A percentile compares a stretch with the other conserved stretches of the same genome.
These are phyloP conservation scores for Collybia mongolica DNA, from an alignment of 768 basidiomycete species.

Conservation along the genomic window DNA sequence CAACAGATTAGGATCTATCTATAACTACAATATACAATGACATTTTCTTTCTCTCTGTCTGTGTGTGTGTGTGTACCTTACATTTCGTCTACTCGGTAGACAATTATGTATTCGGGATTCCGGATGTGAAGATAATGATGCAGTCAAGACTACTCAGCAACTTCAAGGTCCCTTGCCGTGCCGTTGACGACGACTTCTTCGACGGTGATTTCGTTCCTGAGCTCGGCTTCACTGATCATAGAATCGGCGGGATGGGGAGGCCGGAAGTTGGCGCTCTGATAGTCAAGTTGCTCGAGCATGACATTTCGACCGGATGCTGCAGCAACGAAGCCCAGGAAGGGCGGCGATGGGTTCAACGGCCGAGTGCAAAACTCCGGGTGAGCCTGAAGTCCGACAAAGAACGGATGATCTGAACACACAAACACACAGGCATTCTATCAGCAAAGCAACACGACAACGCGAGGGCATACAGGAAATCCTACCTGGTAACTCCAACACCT, in stretches of 20 bases:
- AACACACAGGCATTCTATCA: background rate
- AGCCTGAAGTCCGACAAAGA: conserved; percentile 91
- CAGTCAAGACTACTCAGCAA: background rate
- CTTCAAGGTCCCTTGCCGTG: conserved; percentile 15
- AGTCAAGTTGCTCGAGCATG: conserved; percentile 69
- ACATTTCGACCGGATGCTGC: conserved; percentile 56
- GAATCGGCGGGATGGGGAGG: conserved; percentile 76
- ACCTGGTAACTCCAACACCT: conserved; percentile 87
- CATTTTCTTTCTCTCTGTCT: no score
- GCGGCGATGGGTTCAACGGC: conserved; percentile 94
- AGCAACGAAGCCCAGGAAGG: conserved; percentile 94
- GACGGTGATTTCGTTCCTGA: conserved; percentile 32
- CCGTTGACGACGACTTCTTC: conserved; percentile 21
- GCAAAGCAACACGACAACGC: background rate
- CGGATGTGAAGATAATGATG: no score
- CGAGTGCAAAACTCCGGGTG: conserved; percentile 99
- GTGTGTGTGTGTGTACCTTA: no score
- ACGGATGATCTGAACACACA: conserved; percentile 74
- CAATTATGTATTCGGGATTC: no score
- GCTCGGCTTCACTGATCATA: conserved; percentile 68
- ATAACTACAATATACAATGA: no score
- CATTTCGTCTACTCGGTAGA: background rate
- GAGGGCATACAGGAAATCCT: conserved; percentile 22
- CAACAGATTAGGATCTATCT: no score
- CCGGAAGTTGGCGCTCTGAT: conserved; percentile 59